These are phyloP conservation scores for Cutaneotrichosporon sp. DNA, from an alignment of 1,284 basidiomycete species.

Conservation along the genomic window DNA sequence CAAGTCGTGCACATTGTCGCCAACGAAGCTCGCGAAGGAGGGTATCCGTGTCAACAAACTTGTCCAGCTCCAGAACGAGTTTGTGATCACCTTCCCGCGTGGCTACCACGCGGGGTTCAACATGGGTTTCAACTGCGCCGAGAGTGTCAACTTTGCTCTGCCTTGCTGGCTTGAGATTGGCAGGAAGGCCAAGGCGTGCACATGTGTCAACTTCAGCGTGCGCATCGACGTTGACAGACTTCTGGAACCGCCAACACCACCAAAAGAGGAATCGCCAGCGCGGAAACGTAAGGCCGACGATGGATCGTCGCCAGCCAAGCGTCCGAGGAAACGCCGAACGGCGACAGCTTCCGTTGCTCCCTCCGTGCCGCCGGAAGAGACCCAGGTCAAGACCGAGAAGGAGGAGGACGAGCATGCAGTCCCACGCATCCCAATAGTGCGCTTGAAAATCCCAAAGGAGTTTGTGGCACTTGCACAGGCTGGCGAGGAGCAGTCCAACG, in stretches of 20 bases:
- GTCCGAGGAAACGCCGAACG: neutral
- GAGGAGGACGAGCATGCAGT: neutral
- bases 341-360: neutral
- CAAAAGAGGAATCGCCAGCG: neutral
- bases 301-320: neutral
- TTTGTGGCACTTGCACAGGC: slow-evolving; percentile 14
- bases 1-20: slow-evolving; percentile 93
- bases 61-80: slow-evolving; percentile 87
- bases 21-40: slow-evolving; percentile 70
- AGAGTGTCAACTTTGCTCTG: slow-evolving; percentile 95
- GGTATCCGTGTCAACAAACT: slow-evolving; percentile 80
- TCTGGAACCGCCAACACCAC: slow-evolving; percentile 61
- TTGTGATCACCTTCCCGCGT: slow-evolving; percentile 89
- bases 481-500: neutral
- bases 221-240: slow-evolving; percentile 66
- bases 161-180: slow-evolving; percentile 92
- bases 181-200: slow-evolving; percentile 70
- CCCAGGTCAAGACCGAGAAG: neutral
- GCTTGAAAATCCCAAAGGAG: slow-evolving; percentile 12
- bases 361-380: neutral
- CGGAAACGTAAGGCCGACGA: slow-evolving; percentile 3
- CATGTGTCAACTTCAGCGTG: slow-evolving; percentile 76
- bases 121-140: slow-evolving; percentile 93
- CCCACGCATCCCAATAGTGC: slow-evolving; percentile 2
- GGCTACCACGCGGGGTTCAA: slow-evolving; percentile 98